Conservation (phyloP, 2,329 filamentous ascomycete genomes). For the Kalaharituber pfeilii region DNA sequence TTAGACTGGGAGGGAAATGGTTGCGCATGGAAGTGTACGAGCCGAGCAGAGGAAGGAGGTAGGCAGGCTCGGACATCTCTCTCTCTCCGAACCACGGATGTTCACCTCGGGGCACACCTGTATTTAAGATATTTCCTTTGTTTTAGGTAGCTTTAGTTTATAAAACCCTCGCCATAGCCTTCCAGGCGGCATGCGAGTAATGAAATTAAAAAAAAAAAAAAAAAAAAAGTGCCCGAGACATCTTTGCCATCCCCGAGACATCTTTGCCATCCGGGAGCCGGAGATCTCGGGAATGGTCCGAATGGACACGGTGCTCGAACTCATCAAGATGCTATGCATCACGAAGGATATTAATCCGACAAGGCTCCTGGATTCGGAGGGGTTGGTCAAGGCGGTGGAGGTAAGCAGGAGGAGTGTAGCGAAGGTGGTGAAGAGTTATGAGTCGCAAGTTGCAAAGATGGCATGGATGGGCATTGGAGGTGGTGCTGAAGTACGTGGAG, state of each 20-base stretch:
- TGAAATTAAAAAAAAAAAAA: no score
- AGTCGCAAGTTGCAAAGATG: not conserved
- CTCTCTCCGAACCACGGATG: no score
- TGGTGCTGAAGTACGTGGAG: not conserved
- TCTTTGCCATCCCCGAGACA: constrained; percentile 2
- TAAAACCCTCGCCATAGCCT: no score
- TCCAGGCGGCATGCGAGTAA: no score
- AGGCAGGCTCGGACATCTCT: no score
- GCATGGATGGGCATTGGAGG: not conserved
- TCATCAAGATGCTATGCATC: not conserved
- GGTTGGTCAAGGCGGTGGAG: not conserved
- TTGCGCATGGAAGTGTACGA: no score
- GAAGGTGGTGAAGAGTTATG: not conserved
- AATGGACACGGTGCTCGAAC: not conserved
- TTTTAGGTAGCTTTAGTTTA: no score
- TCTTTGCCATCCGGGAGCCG: not conserved
- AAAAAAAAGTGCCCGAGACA: no score
- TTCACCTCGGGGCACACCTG: no score
- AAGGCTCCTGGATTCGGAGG: not conserved
- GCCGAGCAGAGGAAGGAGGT: no score
- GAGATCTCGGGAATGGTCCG: not conserved
- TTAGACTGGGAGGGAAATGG: no score
- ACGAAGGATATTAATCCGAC: not conserved
- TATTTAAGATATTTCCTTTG: no score
- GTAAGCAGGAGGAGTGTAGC: not conserved